These are phyloP conservation scores for Akanthomyces uredinophilus DNA, from an alignment of 2,329 filamentous ascomycete genomes.

Conservation along the genomic window DNA sequence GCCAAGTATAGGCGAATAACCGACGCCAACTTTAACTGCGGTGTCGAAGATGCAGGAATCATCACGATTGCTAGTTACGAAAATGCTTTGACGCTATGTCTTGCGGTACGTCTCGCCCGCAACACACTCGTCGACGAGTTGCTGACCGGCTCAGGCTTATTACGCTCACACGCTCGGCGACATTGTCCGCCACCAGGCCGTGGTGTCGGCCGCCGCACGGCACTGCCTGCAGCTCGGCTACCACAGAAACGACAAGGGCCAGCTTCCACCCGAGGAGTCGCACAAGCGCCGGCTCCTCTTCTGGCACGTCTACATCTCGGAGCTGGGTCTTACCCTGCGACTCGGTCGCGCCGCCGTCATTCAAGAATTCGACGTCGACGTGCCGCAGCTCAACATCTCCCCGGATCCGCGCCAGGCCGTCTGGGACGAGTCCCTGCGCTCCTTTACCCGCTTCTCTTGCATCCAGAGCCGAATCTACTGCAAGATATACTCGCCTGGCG, in stretches of 20 bases:
- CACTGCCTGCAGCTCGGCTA: slow-evolving; percentile 20
- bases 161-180: slow-evolving; percentile 18
- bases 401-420: slow-evolving; percentile 7
- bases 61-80: slow-evolving; percentile 17
- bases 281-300: slow-evolving; percentile 17
- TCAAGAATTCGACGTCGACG: slow-evolving; percentile 18
- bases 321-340: slow-evolving; percentile 16
- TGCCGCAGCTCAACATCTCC: slow-evolving; percentile 11
- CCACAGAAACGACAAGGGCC: slow-evolving; percentile 16
- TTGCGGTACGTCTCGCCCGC: slow-evolving; percentile 14
- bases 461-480: slow-evolving; percentile 18
- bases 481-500: slow-evolving; percentile 15
- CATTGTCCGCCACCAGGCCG: slow-evolving; percentile 17
- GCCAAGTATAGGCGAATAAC: slow-evolving; percentile 12
- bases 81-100: slow-evolving; percentile 16
- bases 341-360: slow-evolving; percentile 19
- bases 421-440: slow-evolving; percentile 14
- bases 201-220: slow-evolving; percentile 17
- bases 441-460: slow-evolving; percentile 16
- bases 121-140: neutral
- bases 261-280: slow-evolving; percentile 12
- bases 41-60: slow-evolving; percentile 16
- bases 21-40: slow-evolving; percentile 16
- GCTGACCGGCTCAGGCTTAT: slow-evolving; percentile 14
- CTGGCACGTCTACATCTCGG: slow-evolving; percentile 20